phyloP scores from a whole-genome alignment of 176 grass and related monocot genomes.

The Oryza meyeriana region DNA sequence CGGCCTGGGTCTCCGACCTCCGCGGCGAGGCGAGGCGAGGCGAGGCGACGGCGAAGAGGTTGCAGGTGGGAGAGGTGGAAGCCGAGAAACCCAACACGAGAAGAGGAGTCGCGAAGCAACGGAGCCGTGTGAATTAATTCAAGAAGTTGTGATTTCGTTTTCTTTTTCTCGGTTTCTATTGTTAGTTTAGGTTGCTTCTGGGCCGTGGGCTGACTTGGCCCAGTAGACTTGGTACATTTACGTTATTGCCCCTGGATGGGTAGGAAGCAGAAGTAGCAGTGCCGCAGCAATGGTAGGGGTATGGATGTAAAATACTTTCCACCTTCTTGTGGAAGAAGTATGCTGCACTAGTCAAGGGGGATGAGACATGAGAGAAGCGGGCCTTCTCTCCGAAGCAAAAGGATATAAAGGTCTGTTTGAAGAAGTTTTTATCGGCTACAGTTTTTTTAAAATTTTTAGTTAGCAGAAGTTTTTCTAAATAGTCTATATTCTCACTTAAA shows the following conservation, averaged over 20 bases:
- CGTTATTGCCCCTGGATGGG: neutral
- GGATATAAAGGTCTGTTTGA: too few species aligned
- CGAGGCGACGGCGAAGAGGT: slow-evolving; percentile 1
- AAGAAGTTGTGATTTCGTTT: neutral
- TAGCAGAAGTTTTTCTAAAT: too few species aligned
- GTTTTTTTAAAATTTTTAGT: too few species aligned
- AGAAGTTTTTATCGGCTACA: too few species aligned
- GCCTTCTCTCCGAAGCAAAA: too few species aligned
- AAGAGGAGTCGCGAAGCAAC: slow-evolving; percentile 37
- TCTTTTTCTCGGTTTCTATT: neutral
- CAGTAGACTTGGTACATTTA: neutral
- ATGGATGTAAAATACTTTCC: too few species aligned
- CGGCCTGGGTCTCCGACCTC: neutral
- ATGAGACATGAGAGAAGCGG: neutral
- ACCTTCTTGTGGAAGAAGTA: neutral
- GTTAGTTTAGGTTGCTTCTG: neutral
- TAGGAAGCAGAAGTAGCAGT: neutral
- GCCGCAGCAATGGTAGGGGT: too few species aligned
- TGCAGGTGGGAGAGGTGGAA: neutral
- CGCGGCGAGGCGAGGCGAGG: neutral
- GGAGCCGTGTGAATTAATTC: slow-evolving; percentile 31
- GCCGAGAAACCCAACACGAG: neutral
- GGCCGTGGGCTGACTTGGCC: neutral
- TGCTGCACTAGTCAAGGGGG: too few species aligned
- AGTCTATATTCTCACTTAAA: too few species aligned